Percentiles rank a stretch among this genome's conserved stretches.
Conservation (phyloP, 2,329 filamentous ascomycete genomes). For the Bipolaris victoriae region DNA sequence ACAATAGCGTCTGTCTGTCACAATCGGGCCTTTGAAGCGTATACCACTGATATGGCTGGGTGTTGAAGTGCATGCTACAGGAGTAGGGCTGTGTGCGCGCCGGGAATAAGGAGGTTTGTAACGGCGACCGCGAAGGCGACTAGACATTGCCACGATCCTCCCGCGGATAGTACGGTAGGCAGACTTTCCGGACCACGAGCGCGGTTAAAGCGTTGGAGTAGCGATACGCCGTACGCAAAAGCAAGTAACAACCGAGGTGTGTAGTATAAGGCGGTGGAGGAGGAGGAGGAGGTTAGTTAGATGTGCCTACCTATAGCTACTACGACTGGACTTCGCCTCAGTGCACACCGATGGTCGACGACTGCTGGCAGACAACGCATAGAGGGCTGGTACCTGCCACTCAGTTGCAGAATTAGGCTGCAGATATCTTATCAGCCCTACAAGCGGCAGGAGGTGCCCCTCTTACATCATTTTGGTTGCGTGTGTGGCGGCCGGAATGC, state of each 20-base stretch:
- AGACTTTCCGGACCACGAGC: neutral
- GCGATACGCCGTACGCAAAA: neutral
- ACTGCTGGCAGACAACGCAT: neutral
- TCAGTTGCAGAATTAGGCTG: neutral
- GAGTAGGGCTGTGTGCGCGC: neutral
- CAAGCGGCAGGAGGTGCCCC: neutral
- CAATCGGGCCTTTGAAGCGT: neutral
- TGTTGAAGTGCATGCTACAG: neutral
- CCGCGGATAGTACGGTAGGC: neutral
- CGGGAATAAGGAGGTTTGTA: neutral
- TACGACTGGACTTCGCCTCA: neutral
- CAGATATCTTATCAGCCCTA: slow-evolving; percentile 1
- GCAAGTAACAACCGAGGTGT: too few species aligned
- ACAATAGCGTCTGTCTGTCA: neutral
- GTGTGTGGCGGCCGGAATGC: neutral
- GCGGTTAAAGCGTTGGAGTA: neutral
- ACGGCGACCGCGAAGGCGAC: neutral
- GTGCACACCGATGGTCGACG: neutral
- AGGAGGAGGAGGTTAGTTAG: neutral
- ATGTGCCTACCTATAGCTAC: neutral
- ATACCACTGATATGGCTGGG: neutral
- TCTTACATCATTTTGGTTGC: neutral
- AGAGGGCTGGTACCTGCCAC: neutral
- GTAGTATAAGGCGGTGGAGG: neutral
- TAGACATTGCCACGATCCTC: neutral